Conservation (phyloP, 2,329 filamentous ascomycete species). For the Didymella sp. region DNA sequence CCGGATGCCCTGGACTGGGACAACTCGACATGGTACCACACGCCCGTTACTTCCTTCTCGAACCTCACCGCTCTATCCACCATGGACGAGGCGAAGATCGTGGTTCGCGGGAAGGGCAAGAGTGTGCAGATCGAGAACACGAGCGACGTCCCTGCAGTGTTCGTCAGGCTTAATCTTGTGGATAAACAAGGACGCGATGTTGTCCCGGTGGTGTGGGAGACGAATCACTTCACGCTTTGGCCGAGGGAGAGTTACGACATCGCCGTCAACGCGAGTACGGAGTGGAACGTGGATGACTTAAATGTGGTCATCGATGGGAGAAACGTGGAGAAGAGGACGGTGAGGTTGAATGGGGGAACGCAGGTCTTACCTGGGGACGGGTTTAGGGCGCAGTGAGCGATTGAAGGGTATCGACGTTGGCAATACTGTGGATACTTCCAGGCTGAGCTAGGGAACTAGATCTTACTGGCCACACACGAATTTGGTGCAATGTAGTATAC, state of each 20-base stretch:
- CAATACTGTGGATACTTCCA: too few species aligned
- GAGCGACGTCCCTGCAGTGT: conserved; percentile 63
- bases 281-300: neutral
- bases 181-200: conserved; percentile 56
- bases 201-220: conserved; percentile 63
- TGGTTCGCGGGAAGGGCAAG: conserved; percentile 15
- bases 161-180: conserved; percentile 61
- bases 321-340: conserved; percentile 21
- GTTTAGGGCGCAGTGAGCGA: neutral
- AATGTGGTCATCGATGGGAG: conserved; percentile 21
- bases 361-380: conserved; percentile 11
- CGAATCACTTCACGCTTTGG: conserved; percentile 70
- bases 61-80: conserved; percentile 57
- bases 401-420: too few species aligned
- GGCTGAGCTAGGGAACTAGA: too few species aligned
- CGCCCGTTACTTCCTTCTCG: conserved; percentile 61
- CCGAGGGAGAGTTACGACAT: conserved; percentile 55
- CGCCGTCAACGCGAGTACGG: conserved; percentile 2
- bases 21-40: conserved; percentile 65
- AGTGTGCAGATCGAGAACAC: conserved; percentile 60
- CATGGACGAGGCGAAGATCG: conserved; percentile 19
- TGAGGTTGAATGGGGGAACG: conserved; percentile 14
- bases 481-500: too few species aligned
- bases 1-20: conserved; percentile 63
- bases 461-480: too few species aligned